These are phyloP conservation scores for Blepharisma undulans DNA, from an alignment of 169 alveolate genomes.

Conservation along the genomic window DNA sequence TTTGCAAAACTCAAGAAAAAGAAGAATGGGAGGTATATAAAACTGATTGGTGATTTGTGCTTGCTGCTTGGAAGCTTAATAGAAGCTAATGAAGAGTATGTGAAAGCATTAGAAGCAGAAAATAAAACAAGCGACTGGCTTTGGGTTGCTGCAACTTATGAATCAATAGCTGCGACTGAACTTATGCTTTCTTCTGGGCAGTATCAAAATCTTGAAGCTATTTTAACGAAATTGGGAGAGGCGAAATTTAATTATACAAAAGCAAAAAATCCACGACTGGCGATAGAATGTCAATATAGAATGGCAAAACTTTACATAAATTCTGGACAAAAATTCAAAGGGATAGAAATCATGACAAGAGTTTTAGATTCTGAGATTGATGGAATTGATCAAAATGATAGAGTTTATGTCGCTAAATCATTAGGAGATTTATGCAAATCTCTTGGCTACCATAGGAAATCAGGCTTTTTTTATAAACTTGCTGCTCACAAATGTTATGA, in stretches of 20 bases:
- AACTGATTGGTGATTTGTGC: slow-evolving; percentile 7
- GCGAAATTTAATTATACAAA: not conserved
- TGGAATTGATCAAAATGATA: not conserved
- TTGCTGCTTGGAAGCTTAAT: not conserved
- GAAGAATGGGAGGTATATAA: not conserved
- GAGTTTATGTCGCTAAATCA: not conserved
- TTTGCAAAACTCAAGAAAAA: not conserved
- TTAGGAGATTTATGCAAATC: not conserved
- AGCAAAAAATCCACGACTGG: not conserved
- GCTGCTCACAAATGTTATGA: not conserved
- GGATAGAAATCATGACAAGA: not conserved
- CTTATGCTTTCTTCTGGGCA: not conserved
- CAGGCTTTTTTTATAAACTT: slow-evolving; percentile 22
- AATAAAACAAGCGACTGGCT: slow-evolving; percentile 15
- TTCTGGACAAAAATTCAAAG: not conserved
- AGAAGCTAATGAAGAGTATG: not conserved
- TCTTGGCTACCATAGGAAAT: slow-evolving; percentile 15
- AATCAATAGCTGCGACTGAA: not conserved
- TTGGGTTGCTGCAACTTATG: slow-evolving; percentile 21
- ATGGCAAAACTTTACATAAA: not conserved
- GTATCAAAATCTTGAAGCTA: not conserved
- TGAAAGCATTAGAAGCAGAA: not conserved
- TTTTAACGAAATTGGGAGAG: not conserved
- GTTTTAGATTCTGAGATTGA: not conserved
- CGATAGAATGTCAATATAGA: slow-evolving; percentile 15